Evolutionary conservation across 148 eudicot genomes (phyloP), one percentile per base, ranked within the genome.

Genomic region (Agrostemma githago): DNA sequence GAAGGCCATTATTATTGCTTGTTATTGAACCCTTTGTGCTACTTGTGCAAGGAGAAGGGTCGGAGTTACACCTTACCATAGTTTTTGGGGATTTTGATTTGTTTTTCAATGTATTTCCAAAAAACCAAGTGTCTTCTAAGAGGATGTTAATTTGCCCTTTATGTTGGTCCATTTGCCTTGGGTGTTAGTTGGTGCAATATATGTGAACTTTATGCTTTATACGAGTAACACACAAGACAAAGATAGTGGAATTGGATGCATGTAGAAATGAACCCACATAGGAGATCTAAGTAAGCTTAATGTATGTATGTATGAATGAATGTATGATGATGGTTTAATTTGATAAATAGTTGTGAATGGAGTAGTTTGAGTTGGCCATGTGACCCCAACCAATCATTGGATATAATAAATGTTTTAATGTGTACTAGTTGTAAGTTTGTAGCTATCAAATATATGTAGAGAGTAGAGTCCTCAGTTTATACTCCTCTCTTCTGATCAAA

Each of bases 61-160:
- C 90, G 17, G 92, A 89, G 63, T 80, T 75, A 56, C 83, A 78
- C 78, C 90, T 83, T 12, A 76, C 40, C 81, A 89, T 86, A 62
- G 20, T 79, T 41, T 76, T 76, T 0, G 72, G 14, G 62, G 86
- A 15, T 15, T 80, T 83, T 66, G 79, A 48, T 26, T 72, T 76
- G 14, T 68, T 69, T 54, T 83, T 78, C 66, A 83, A 83, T 74
- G 34, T 80, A 67, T 88, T 89, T 38, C 82, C 87, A 77, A 89
- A 89, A 65, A 89, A 89, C 92, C 92, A 89, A 21, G 76, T 40
- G 5, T 89, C 90, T 72, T 89, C 92, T 34, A 88, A 74, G 17
- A 89, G 82, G 40, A 77, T 37, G 59, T 71, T 82, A 21, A 84
- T 77, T 68, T 80, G 84, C 42, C 41, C 66, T 16, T 72, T 83